phyloP scores from a whole-genome alignment of 345 rosid genomes.

The Eucalyptus paniculata region DNA sequence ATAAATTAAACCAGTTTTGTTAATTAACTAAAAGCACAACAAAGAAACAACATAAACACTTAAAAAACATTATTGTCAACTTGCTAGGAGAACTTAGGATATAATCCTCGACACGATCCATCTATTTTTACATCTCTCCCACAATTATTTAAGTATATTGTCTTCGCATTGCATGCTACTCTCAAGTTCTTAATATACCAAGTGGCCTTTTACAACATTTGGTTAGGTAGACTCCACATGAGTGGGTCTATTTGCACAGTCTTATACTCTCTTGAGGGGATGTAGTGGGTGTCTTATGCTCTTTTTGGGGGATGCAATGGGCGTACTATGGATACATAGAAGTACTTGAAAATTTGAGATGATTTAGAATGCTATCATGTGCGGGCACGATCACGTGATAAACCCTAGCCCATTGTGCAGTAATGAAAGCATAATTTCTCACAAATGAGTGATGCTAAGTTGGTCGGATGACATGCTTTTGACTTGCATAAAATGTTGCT shows the following conservation, averaged over 20 bases:
- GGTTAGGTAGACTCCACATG: neutral
- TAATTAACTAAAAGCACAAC: neutral
- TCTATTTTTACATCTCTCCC: neutral
- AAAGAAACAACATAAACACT: neutral
- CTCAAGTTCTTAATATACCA: neutral
- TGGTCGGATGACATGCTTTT: neutral
- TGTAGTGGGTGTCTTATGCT: neutral
- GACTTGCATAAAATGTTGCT: neutral
- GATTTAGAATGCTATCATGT: neutral
- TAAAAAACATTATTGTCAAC: neutral
- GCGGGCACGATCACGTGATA: neutral
- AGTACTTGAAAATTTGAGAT: neutral
- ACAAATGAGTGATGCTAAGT: neutral
- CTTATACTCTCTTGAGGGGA: too few relatives aligned
- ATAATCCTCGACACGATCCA: neutral
- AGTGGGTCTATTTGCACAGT: neutral
- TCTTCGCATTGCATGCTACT: neutral
- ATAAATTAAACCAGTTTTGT: neutral
- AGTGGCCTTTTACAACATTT: neutral
- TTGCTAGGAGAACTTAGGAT: neutral
- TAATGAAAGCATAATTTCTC: neutral
- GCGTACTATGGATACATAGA: neutral
- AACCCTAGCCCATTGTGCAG: neutral
- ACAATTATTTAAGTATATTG: neutral
- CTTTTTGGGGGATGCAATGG: neutral